Evolutionary conservation across 2,329 filamentous ascomycete species (phyloP), one percentile per base, ranked within the genome.

Genomic region (Scorias spongiosa): DNA sequence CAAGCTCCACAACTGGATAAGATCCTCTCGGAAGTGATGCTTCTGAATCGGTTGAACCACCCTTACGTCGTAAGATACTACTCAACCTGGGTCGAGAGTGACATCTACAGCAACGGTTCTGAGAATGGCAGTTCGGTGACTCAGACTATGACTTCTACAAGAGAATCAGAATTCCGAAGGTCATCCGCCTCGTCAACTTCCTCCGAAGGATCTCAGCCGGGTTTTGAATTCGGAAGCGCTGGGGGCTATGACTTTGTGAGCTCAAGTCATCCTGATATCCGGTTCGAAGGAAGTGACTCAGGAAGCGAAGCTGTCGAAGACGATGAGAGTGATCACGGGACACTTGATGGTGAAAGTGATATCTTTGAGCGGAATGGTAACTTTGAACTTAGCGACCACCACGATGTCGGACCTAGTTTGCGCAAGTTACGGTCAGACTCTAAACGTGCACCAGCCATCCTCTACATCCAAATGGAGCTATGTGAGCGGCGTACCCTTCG

Each of bases 391-490:
- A 36, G 18, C 10, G 29, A 11, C 18, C 39, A 42, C 5, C 11
- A 26, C 41, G 17, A 43, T 11, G 10, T 17, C 39, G 29, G 8
- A 29, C 38, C 36, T 15, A 36, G 12, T 12, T 39, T 49, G 5
- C 44, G 41, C 9, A 62, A 64, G 42, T 70, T 69, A 14, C 66
- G 66, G 42, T 70, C 70, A 11, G 63, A 65, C 44, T 65, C 67
- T 15, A 51, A 48, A 44, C 69, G 73, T 38, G 73, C 75, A 47
- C 76, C 75, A 42, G 88, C 82, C 0, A 80, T 88, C 6, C 71
- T 98, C 37, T 98, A 95, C 60, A 96, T 98, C 44, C 91, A 93
- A 48, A 98, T 98, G 91, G 91, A 98, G 59, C 93, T 95, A 53
- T 98, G 91, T 57, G 89, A 96, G 60, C 91, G 89, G 58, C 77